Base-by-base conservation (phyloP, 2,329 filamentous ascomycete genomes). In the Fusarium vanettenii region DNA sequence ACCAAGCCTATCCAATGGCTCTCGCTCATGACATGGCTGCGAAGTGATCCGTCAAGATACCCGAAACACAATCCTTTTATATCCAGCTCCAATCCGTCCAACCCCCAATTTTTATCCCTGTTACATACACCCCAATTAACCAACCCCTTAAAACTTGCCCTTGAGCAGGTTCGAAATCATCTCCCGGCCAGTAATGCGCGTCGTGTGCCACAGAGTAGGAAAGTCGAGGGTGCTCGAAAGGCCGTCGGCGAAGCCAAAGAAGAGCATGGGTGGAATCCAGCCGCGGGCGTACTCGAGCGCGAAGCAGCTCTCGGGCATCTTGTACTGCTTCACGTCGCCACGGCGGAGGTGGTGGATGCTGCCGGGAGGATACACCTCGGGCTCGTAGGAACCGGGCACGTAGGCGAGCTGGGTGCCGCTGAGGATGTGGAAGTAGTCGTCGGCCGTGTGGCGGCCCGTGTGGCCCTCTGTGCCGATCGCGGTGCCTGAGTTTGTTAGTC, bases 351-450 rank as follows among this genome's bases (percentile, higher is more conserved):
- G 91, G 86, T 97, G 92, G 75, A 95, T 89, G 77, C 84, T 88
- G 41, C 94, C 94, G 64, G 89, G 84, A 0, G 89, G 87, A 85
- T 95, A 96, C 72, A 93, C 84, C 84, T 94, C 92, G 37, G 92
- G 86, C 81, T 89, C 87, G 83, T 91, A 94, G 73, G 87, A 81
- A 75, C 92, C 92, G 3, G 92, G 90, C 6, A 90, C 88, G 86
- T 95, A 95, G 74, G 94, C 93, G 78, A 90, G 87, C 85, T 97
- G 92, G 78, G 92, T 91, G 78, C 95, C 95, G 37, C 87, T 87
- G 35, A 98, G 88, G 87, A 98, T 97, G 87, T 95, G 91, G 88
- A 98, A 98, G 88, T 97, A 98, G 87, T 98, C 95, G 85, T 97
- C 94, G 18, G 95, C 95, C 14, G 94, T 96, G 88, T 97, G 95